Conservation (phyloP, 345 rosid species). For the Brassica cretica region DNA sequence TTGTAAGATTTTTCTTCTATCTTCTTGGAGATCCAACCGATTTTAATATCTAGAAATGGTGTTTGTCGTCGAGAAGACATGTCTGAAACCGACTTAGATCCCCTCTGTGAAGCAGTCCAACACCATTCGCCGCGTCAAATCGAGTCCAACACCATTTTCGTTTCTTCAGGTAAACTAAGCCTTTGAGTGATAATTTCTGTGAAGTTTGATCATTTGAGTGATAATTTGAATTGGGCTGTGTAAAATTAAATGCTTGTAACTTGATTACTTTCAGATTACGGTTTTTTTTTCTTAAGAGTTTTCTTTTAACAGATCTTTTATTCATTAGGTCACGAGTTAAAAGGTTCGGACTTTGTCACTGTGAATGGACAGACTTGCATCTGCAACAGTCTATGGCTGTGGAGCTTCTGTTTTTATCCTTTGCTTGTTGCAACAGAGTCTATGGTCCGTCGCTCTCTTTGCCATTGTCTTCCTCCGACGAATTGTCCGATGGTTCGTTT, state of each 20-base stretch:
- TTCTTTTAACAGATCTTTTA: neutral
- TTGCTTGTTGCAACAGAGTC: slow-evolving; percentile 24
- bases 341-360: neutral
- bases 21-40: too few relatives aligned
- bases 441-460: slow-evolving; percentile 65
- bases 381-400: neutral
- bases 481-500: slow-evolving; percentile 70
- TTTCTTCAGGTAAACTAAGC: neutral
- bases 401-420: neutral
- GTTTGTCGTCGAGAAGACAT: neutral
- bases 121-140: neutral
- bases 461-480: slow-evolving; percentile 72
- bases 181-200: neutral
- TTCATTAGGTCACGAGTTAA: neutral
- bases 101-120: neutral
- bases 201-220: neutral
- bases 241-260: neutral
- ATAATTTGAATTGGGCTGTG: neutral
- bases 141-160: neutral
- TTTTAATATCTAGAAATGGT: too few relatives aligned
- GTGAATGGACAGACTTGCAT: neutral
- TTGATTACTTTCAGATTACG: neutral
- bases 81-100: neutral
- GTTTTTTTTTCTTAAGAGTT: neutral
- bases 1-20: too few relatives aligned